Conservation (phyloP, 2,329 filamentous ascomycete genomes). For the Parastagonospora nodorum region DNA sequence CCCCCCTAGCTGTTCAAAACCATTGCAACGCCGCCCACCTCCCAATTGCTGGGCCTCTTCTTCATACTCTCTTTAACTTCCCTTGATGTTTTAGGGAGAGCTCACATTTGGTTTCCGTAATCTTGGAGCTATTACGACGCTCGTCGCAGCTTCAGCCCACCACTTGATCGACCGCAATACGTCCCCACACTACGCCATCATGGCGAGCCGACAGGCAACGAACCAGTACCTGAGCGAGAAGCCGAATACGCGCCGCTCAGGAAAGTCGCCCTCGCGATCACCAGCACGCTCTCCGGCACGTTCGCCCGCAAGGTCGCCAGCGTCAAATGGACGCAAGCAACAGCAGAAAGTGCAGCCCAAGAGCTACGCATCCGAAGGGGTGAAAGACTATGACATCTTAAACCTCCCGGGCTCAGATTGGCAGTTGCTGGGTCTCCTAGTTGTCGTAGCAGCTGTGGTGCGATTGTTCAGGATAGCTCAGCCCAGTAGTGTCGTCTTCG, state of each 20-base stretch:
- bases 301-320: constrained; percentile 14
- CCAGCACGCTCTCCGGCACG: constrained; percentile 28
- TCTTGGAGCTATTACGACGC: constrained; percentile 14
- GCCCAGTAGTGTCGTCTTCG: constrained; percentile 94
- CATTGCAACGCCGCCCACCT: constrained; percentile 26
- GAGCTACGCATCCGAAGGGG: constrained; percentile 77
- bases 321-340: constrained; percentile 38
- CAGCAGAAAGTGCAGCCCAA: constrained; percentile 39
- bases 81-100: constrained; percentile 12
- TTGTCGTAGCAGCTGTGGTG: constrained; percentile 75
- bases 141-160: constrained; percentile 19
- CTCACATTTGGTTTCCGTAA: constrained; percentile 7
- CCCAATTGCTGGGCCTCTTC: constrained; percentile 26
- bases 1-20: constrained; percentile 31
- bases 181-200: constrained; percentile 34
- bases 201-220: constrained; percentile 41
- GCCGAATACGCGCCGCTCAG: constrained; percentile 34
- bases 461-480: constrained; percentile 96
- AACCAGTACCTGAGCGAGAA: constrained; percentile 41
- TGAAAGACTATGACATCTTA: constrained; percentile 91
- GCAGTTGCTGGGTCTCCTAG: constrained; percentile 73
- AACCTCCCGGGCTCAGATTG: constrained; percentile 84
- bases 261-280: constrained; percentile 44
- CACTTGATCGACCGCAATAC: constrained; percentile 25
- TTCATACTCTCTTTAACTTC: constrained; percentile 45